Evolutionary conservation across 192 early-diverging fungal species (phyloP).

Genomic region (Funneliformis geosporum): DNA sequence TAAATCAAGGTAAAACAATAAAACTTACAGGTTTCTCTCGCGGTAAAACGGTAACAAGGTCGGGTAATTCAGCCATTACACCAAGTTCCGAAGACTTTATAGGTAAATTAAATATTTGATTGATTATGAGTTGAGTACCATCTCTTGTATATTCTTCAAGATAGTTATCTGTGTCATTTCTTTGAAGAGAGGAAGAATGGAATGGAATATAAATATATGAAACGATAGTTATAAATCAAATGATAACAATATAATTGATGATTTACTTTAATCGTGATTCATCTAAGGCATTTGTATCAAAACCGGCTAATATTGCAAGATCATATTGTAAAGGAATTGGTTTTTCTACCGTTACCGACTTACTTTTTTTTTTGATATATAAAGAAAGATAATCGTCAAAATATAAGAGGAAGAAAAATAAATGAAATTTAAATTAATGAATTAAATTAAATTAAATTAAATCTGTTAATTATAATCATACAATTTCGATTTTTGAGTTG

Average conservation of each 20-base stretch:
- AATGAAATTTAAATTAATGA: too few relatives aligned
- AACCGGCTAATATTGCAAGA: constrained; percentile 78
- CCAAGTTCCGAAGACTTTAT: constrained; percentile 67
- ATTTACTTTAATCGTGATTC: constrained; percentile 54
- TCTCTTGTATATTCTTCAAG: constrained; percentile 73
- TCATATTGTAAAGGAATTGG: constrained; percentile 85
- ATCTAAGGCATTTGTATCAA: constrained; percentile 83
- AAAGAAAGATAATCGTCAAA: not conserved
- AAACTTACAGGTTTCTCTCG: constrained; percentile 79
- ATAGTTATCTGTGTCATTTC: constrained; percentile 57
- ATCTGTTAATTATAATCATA: too few relatives aligned
- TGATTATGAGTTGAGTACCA: constrained; percentile 82
- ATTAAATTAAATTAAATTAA: too few relatives aligned
- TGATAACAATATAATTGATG: not conserved
- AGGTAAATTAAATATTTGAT: constrained; percentile 83
- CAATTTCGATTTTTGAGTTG: too few relatives aligned
- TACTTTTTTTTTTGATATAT: constrained; percentile 40
- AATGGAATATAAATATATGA: not conserved
- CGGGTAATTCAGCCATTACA: constrained; percentile 79
- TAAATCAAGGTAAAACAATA: not conserved
- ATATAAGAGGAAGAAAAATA: too few relatives aligned
- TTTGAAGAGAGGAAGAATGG: constrained; percentile 32
- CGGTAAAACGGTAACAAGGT: constrained; percentile 65
- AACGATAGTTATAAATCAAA: not conserved
- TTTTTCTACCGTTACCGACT: constrained; percentile 79